Base-by-base conservation (phyloP, 768 basidiomycete species). In the Termitomyces heimii region DNA sequence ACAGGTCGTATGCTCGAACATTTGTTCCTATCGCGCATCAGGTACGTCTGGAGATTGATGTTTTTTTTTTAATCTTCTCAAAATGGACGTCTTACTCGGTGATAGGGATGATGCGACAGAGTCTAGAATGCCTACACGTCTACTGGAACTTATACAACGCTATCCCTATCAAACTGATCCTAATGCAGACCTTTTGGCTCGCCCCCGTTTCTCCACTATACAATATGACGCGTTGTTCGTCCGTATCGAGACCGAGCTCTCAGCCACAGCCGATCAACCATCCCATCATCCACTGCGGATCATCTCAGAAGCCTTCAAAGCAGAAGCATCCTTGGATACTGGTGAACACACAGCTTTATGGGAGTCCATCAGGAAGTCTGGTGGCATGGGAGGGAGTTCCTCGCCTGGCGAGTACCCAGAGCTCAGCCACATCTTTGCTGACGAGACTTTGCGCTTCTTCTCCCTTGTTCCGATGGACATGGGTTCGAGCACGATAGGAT, bases 1-100 rank as follows among this genome's bases (percentile, higher is more conserved):
- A 79, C 82, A 9, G 91, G 88, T 31, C 75, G 88, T 22, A 79
- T 87, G 42, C 65, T 92, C 50, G 91, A 92, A 62, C 90, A 92
- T 70, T 57, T 92, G 8, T 89, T 92, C 71, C 74, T 92, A 55
- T 78, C 85, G 18, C 77, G 81, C 55, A 82, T 92, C 55, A 80
- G 91, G 90, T 89, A 55, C 54, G 76, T 57, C 18, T 5, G 26
- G 10, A 31, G 3, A 43, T 26, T n/a, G 4, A 4, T 4, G 3
- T 5, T 16, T 20, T 22, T 39, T 9, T 26, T 3, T 39, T 16
- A 20, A n/a, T n/a, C n/a, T n/a, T n/a, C n/a, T n/a, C n/a, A n/a
- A n/a, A 32, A 39, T 0, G 28, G 51, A 16, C 40, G 9, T 34
- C 60, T 60, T 40, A 61, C 50, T 49, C 22, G 26, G 54, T 35